Base-by-base conservation (phyloP, 768 basidiomycete genomes). In the Collybia sp. region DNA sequence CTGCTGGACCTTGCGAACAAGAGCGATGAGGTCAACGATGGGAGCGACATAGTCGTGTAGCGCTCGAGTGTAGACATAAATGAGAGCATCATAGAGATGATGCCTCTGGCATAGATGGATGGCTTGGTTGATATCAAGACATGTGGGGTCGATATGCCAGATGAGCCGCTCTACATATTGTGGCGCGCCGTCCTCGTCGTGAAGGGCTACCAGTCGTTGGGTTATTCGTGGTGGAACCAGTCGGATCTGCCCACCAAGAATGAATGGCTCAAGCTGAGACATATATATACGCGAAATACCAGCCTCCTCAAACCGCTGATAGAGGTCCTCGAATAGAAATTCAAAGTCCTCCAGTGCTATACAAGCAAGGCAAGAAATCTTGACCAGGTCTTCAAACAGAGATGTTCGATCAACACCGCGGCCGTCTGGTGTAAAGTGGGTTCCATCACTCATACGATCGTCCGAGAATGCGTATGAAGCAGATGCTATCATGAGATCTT, bases 131-230 rank as follows among this genome's bases (percentile, higher is more conserved):
- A 97, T 83, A 58, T 99, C 96, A 48, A 99, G 68, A 54, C 85
- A 90, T 2, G 79, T 68, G 1, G 95, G 93, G 54, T 96, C 90
- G 53, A 97, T 91, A 59, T 95, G 91, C 93, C 93, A 97, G 45
- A 99, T 95, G 46, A 97, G 72, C 25, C 81, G 79, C 62, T 99
- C 94, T 1, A 87, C 89, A 2, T 82, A 71, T 41, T 89, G 87
- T 6, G 85, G 81, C 31, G 83, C 78, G 11, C 71, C 72, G 37
- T 81, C 75, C 30, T 82, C 79, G 39, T 85, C 88, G 55, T 96
- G 89, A 36, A 89, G 66, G 1, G 79, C 76, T 42, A 98, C 77
- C 18, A 99, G 69, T 45, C 80, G 75, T 62, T 99, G 93, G 5
- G 90, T 88, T 48, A 99, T 84, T 31, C 83, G 80, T 8, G 95